Evolutionary conservation across 2,329 filamentous ascomycete genomes (phyloP).

Genomic region (Xylariaceae sp.): DNA sequence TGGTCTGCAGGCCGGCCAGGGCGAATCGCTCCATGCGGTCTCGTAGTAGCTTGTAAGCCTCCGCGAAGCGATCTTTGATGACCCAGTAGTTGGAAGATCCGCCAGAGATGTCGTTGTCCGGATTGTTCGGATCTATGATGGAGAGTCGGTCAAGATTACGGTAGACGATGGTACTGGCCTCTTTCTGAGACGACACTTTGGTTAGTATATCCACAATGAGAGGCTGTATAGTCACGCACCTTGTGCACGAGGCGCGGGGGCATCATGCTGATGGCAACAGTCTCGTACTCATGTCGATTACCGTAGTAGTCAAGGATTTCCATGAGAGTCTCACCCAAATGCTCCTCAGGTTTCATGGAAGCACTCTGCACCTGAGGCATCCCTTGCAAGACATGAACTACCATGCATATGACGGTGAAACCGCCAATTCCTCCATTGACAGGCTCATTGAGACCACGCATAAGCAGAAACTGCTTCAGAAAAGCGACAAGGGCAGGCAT

Average conservation of each 20-base stretch:
- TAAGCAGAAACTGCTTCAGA: constrained; percentile 87
- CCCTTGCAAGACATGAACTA: constrained; percentile 81
- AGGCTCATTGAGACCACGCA: constrained; percentile 89
- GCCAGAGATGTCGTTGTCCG: constrained; percentile 83
- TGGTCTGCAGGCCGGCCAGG: constrained; percentile 25
- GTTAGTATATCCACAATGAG: too few species aligned
- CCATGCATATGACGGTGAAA: constrained; percentile 89
- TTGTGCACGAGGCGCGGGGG: constrained; percentile 75
- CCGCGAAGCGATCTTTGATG: constrained; percentile 66
- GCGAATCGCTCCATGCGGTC: constrained; percentile 54
- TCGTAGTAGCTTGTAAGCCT: constrained; percentile 56
- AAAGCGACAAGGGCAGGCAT: constrained; percentile 84
- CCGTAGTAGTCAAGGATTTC: constrained; percentile 90
- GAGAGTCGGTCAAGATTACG: constrained; percentile 66
- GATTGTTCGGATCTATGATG: constrained; percentile 88
- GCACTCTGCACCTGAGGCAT: constrained; percentile 66
- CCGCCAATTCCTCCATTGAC: constrained; percentile 87
- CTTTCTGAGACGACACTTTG: too few species aligned
- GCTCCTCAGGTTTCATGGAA: constrained; percentile 55
- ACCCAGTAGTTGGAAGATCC: constrained; percentile 68
- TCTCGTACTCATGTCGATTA: constrained; percentile 67
- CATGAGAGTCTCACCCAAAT: constrained; percentile 77
- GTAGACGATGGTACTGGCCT: constrained; percentile 47
- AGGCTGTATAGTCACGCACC: constrained; percentile 27
- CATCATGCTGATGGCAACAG: constrained; percentile 69